A percentile compares a stretch with the other conserved stretches of the same genome.
Conservation (phyloP, 1,284 basidiomycete genomes). For the Puccinia brachypodii region DNA sequence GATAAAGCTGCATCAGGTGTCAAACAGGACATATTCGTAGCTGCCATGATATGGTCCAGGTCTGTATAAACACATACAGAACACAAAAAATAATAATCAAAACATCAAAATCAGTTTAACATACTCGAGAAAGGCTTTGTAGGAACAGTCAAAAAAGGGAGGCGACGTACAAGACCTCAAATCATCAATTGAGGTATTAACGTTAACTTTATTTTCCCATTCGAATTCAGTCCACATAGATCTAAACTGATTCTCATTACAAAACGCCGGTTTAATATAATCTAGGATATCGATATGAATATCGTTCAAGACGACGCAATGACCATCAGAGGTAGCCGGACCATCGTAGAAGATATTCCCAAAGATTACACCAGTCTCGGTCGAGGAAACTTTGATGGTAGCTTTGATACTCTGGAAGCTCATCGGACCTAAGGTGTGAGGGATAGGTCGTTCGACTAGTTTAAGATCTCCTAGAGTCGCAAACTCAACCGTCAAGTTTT, state of each 20-base stretch:
- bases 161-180: constrained; percentile 34
- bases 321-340: constrained; percentile 74
- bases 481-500: constrained; percentile 96
- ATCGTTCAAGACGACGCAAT: constrained; percentile 85
- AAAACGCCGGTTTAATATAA: constrained; percentile 96
- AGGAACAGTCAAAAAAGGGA: constrained; percentile 1
- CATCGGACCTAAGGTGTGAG: constrained; percentile 90
- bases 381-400: constrained; percentile 96
- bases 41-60: constrained; percentile 83
- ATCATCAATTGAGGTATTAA: constrained; percentile 69
- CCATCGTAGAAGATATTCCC: constrained; percentile 97
- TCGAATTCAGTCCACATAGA: constrained; percentile 98
- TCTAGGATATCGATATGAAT: constrained; percentile 99
- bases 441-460: constrained; percentile 88
- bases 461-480: constrained; percentile 96
- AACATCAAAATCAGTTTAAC: not conserved
- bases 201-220: constrained; percentile 97
- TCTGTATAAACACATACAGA: constrained; percentile 58
- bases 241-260: constrained; percentile 86
- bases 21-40: constrained; percentile 94
- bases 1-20: constrained; percentile 87
- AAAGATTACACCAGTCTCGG: constrained; percentile 97
- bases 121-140: not conserved
- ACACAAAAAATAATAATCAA: not conserved
- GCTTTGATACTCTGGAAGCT: constrained; percentile 99